Base-by-base conservation (phyloP, 768 basidiomycete genomes). In the Pleurotus tuber-regium region DNA sequence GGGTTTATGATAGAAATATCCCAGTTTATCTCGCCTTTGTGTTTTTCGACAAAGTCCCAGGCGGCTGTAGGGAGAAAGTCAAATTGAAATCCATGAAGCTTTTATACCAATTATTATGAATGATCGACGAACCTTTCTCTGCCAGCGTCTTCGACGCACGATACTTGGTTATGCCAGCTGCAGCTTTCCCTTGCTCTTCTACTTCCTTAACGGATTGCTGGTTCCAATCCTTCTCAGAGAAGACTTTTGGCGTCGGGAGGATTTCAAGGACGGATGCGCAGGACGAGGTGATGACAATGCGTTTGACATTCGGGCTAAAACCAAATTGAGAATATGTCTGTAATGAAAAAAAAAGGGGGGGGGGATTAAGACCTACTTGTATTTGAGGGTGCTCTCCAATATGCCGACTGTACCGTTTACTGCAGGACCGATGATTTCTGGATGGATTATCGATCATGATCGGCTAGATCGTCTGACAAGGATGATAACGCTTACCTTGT, bases 281-380 rank as follows among this genome's bases (percentile, higher is more conserved):
- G 1, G 87, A 89, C 8, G 82, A 82, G 0, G 86, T 88, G 52
- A 88, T 65, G 6, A 90, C 80, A 36, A 93, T 70, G 2, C 89
- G 79, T 62, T 86, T 82, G 57, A 92, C 71, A 7, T 63, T 57
- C 12, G 73, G 56, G 44, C 78, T 71, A 58, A 28, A 38, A 6
- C 9, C 2, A 19, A 38, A 14, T 24, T 12, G 19, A 23, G 24
- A 11, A 38, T 52, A 25, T 8, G 19, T 19, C 8, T 12, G n/a
- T n/a, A n/a, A n/a, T n/a, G n/a, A n/a, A n/a, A n/a, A n/a, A n/a
- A n/a, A 21, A 40, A 31, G 10, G 14, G 30, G 30, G 12, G 9
- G 51, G 9, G 19, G 4, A 28, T 29, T 24, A 14, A 28, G 2
- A 55, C 67, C 18, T 54, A 83, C 80, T 72, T 75, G 56, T 79